Evolutionary conservation across 495 filamentous ascomycete genomes (phyloP), one percentile per base, ranked within the genome.

Genomic region (Tuber borchii): DNA sequence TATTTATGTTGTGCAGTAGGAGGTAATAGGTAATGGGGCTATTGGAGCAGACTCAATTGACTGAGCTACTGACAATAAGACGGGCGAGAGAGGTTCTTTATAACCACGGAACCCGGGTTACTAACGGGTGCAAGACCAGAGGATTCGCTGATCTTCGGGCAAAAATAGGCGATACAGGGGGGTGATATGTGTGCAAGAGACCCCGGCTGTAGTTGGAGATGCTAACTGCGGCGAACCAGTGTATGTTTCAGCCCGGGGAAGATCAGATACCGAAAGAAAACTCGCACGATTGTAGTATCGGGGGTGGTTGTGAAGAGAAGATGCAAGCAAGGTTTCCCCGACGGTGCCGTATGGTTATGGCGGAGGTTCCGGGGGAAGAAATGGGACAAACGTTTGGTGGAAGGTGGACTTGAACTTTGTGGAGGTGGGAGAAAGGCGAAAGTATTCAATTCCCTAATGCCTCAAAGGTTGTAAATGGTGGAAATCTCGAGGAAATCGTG

Each of bases 131-230:
- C 74, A 65, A 10, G 56, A 65, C 26, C 48, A 56, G 22, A 48
- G 46, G 46, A 56, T 7, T 56, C 48, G 9, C 22, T 31, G 56
- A 65, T 73, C 70, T 75, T 77, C 71, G 69, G 78, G 78, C 78
- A 79, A 79, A 79, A 79, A 79, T 79, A 79, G 78, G 78, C 78
- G 73, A 77, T 79, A 77, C 73, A 78, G 65, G n/a, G 42, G 20
- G 69, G 68, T 4, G 44, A 22, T 17, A 37, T 16, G 20, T 37
- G 40, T 14, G 73, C 39, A 75, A 65, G 56, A 65, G n/a, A 65
- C 56, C 26, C 51, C 56, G 56, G 56, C 12, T 65, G 56, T 31
- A 26, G 56, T 31, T 65, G 56, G 56, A 31, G 26, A 65, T 65
- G 56, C 56, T 26, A 31, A 72, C 76, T 69, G 77, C 77, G 78